Evolutionary conservation across 2,329 filamentous ascomycete species (phyloP).

Genomic region (Aspergillus felis): DNA sequence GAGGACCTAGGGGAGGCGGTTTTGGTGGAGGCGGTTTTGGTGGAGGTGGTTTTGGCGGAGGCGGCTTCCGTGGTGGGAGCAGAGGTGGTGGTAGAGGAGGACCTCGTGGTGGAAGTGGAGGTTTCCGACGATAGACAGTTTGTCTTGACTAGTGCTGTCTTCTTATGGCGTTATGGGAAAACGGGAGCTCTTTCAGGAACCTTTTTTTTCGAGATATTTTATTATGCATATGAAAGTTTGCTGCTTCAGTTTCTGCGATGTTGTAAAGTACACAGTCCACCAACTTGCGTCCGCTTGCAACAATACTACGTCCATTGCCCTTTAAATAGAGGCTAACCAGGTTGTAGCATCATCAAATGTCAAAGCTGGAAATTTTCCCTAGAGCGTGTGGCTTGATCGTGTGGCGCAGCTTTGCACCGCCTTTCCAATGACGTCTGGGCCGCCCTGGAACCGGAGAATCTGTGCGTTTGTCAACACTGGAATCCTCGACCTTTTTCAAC

Average conservation of each 20-base stretch:
- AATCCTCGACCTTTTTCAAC: background rate
- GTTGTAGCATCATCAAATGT: background rate
- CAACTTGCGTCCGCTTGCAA: background rate
- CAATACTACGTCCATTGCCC: background rate
- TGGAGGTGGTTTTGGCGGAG: conserved; percentile 25
- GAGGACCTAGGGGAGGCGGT: conserved; percentile 44
- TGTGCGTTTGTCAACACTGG: conserved; percentile 33
- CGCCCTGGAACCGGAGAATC: conserved; percentile 18
- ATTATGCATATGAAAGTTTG: conserved; percentile 34
- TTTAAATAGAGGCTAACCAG: background rate
- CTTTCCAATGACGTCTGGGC: conserved; percentile 34
- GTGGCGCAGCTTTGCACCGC: conserved; percentile 28
- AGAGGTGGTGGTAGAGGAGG: conserved; percentile 33
- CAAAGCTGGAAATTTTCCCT: background rate
- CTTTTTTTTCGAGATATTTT: conserved; percentile 30
- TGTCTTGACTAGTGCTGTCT: conserved; percentile 32
- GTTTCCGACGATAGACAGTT: conserved; percentile 20
- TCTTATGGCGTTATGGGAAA: conserved; percentile 43
- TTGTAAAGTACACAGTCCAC: conserved; percentile 28
- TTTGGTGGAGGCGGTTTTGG: conserved; percentile 16
- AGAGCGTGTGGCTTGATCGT: conserved; percentile 21
- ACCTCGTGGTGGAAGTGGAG: conserved; percentile 20
- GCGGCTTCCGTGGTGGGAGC: conserved; percentile 44
- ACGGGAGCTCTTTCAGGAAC: conserved; percentile 37
- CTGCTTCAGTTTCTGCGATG: conserved; percentile 24